phyloP scores from a whole-genome alignment of 1,284 basidiomycete genomes.

The Ceratobasidium sp. region DNA sequence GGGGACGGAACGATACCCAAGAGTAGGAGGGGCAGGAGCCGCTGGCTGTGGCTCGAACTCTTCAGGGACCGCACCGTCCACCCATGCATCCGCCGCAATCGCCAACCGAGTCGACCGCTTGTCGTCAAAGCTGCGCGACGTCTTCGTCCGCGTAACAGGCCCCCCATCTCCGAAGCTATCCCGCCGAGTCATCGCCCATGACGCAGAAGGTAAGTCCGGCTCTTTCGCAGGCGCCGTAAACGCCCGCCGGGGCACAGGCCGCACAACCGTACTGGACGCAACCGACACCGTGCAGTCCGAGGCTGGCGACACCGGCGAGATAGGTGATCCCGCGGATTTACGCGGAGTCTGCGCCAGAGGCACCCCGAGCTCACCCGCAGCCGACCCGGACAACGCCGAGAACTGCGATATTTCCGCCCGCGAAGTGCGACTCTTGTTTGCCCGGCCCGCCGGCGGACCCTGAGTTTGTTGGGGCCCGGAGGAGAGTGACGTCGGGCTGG shows the following conservation, averaged over 20 bases:
- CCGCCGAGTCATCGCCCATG: background rate
- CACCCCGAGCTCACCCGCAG: constrained; percentile 18
- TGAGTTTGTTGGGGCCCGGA: constrained; percentile 7
- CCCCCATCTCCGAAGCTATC: background rate
- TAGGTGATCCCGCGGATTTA: constrained; percentile 19
- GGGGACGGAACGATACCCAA: background rate
- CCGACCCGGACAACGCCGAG: constrained; percentile 21
- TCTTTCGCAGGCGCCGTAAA: constrained; percentile 3
- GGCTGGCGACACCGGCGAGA: constrained; percentile 18
- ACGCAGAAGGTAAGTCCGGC: background rate
- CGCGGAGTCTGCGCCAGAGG: background rate
- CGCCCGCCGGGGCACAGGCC: constrained; percentile 19
- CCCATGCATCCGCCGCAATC: constrained; percentile 21
- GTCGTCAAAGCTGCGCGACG: constrained; percentile 27
- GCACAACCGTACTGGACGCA: constrained; percentile 5
- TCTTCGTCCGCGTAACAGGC: constrained; percentile 24
- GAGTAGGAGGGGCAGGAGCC: background rate
- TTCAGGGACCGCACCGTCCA: background rate
- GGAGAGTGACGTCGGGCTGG: constrained; percentile 23
- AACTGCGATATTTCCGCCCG: constrained; percentile 9
- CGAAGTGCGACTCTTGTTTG: constrained; percentile 7
- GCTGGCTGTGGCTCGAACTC: background rate
- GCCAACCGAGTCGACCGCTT: background rate
- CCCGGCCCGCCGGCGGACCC: constrained; percentile 14
- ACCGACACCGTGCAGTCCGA: constrained; percentile 26